Base-by-base conservation (phyloP, 2,329 filamentous ascomycete species). In the Ceratocystis destructans region DNA sequence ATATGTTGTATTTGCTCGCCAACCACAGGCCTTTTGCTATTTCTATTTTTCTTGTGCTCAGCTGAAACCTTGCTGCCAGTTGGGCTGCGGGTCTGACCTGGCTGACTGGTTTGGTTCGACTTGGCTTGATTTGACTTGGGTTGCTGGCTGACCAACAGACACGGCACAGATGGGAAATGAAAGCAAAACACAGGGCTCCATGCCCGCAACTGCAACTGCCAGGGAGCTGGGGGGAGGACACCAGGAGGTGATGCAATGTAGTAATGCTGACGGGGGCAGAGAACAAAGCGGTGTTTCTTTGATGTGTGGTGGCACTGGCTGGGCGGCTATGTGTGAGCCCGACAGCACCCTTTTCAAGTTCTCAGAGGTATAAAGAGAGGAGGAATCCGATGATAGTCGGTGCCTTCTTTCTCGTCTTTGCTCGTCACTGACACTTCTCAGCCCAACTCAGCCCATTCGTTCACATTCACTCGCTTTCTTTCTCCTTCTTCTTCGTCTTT, bases 381-480 rank as follows among this genome's bases (percentile, higher is more conserved):
- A 25, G 46, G 25, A 25, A 37, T 37, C 55, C 55, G 55, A 25
- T 48, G 41, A 64, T 28, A 20, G 15, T 64, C 0, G 25, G 44
- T 28, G 6, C 48, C 22, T 22, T 61, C 37, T 48, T 37, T 50
- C 37, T 15, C 7, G 20, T 65, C 50, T 62, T 20, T 8, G 66
- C 41, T 46, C 61, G 44, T 66, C 45, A 37, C 65, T 31, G 10
- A 6, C 31, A 17, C 31, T 61, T 44, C 25, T 15, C 62, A 33
- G 25, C 33, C 28, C 17, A 53, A 57, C 45, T 62, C 46, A 59
- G 17, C 25, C 15, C 44, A 61, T 37, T 65, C 62, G 6, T 64
- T 64, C 67, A 67, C 20, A 6, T 20, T 41, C 37, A 63, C 65
- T 46, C 63, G 28, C 59, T 46, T 62, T 55, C 45, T 44, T 45